Conservation (phyloP, 108 stramenopile genomes). For the Fragilariopsis cylindrus region DNA sequence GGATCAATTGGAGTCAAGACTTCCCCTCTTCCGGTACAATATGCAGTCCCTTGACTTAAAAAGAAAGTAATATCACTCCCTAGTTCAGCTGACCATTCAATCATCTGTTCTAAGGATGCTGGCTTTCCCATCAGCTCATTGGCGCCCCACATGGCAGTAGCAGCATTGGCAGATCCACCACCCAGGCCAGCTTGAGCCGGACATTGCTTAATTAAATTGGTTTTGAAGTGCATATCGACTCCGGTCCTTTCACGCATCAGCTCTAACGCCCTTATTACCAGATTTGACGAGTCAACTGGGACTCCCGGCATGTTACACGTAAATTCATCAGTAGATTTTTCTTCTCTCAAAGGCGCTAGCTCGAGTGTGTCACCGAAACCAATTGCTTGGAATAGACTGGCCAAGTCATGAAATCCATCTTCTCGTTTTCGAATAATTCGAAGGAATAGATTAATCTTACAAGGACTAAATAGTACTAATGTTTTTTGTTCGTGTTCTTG, state of each 20-base stretch:
- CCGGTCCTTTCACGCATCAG: conserved; percentile 87
- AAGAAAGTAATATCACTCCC: conserved; percentile 97
- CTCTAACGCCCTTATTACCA: conserved; percentile 88
- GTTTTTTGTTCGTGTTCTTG: conserved; percentile 1
- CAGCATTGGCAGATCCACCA: conserved; percentile 93
- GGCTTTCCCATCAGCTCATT: conserved; percentile 90
- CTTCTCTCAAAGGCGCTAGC: conserved; percentile 56
- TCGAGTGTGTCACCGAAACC: conserved; percentile 89
- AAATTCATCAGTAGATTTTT: conserved; percentile 53
- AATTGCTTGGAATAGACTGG: conserved; percentile 94
- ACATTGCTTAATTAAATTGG: conserved; percentile 86
- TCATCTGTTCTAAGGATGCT: conserved; percentile 82
- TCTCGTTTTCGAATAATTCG: conserved; percentile 90
- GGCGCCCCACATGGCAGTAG: conserved; percentile 93
- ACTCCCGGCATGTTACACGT: conserved; percentile 91
- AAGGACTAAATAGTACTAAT: conserved; percentile 84
- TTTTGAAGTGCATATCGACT: conserved; percentile 54
- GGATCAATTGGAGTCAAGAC: conserved; percentile 86
- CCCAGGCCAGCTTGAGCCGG: conserved; percentile 96
- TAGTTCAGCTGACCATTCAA: conserved; percentile 91
- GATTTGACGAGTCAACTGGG: conserved; percentile 82
- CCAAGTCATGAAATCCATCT: conserved; percentile 94
- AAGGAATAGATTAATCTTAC: conserved; percentile 97
- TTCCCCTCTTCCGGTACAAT: conserved; percentile 96
- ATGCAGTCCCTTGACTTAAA: conserved; percentile 90